Conservation (phyloP, 345 rosid species). For the Sonneratia alba region DNA sequence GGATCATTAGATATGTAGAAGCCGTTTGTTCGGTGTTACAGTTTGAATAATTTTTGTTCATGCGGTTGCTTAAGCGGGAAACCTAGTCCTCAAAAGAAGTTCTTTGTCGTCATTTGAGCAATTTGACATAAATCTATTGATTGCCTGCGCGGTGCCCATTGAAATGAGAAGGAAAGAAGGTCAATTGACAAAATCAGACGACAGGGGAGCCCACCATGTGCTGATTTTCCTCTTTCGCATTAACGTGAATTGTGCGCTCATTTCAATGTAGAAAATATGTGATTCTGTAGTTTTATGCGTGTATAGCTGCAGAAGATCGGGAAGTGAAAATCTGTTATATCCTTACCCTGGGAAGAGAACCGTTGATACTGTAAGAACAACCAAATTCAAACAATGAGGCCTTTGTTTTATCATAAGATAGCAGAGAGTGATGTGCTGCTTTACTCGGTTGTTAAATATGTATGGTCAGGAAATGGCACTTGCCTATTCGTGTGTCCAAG, state of each 20-base stretch:
- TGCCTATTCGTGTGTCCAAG: not conserved
- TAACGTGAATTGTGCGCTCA: not conserved
- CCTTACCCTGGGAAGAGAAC: no score
- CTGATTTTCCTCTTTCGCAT: not conserved
- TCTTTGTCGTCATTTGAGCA: not conserved
- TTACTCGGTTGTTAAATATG: constrained; percentile 3
- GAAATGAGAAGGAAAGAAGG: not conserved
- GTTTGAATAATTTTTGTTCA: not conserved
- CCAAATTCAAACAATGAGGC: not conserved
- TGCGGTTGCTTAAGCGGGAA: not conserved
- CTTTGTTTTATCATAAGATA: not conserved
- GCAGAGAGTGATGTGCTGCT: not conserved
- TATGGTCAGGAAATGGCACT: not conserved
- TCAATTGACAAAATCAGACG: not conserved
- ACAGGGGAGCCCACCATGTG: constrained; percentile 4
- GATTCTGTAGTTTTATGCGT: not conserved
- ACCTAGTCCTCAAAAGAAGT: not conserved
- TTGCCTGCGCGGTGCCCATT: not conserved
- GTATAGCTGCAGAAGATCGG: not conserved
- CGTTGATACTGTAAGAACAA: no score
- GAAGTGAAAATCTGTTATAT: not conserved
- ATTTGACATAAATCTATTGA: not conserved
- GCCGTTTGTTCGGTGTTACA: not conserved
- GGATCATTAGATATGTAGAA: not conserved
- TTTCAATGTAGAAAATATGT: not conserved